These are phyloP conservation scores for Trichoderma asperelloides DNA, from an alignment of 495 filamentous ascomycete genomes.

Conservation along the genomic window DNA sequence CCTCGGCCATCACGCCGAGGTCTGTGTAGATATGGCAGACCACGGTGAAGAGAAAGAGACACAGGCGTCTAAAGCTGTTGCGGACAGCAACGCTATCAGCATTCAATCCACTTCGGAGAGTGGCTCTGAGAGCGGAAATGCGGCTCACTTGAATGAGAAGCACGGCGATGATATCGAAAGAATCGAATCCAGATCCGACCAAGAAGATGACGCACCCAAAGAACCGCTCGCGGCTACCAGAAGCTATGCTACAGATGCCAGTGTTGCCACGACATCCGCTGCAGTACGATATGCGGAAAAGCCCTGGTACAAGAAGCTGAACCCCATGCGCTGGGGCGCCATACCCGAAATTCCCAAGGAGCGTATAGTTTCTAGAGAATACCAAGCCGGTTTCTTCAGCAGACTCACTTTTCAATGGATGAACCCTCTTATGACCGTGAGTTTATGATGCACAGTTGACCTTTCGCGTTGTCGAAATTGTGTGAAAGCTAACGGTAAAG, in stretches of 20 bases:
- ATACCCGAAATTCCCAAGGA: constrained; percentile 53
- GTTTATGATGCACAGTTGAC: constrained; percentile 16
- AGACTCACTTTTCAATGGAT: constrained; percentile 60
- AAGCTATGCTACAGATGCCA: constrained; percentile 38
- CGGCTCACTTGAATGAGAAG: constrained; percentile 18
- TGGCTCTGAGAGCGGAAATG: constrained; percentile 12
- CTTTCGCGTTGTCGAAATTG: background rate
- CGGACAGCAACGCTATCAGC: constrained; percentile 11
- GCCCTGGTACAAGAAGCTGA: constrained; percentile 51
- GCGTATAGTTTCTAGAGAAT: constrained; percentile 45
- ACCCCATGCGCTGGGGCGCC: constrained; percentile 53
- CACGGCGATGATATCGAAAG: constrained; percentile 4
- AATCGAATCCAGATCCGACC: background rate
- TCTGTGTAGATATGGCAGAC: background rate
- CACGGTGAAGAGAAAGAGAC: constrained; percentile 17
- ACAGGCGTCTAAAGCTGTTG: constrained; percentile 16
- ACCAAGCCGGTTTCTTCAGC: constrained; percentile 51
- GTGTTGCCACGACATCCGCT: constrained; percentile 26
- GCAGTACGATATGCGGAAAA: constrained; percentile 29
- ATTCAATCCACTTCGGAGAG: background rate
- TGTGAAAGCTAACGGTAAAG: constrained; percentile 8
- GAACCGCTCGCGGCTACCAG: constrained; percentile 27
- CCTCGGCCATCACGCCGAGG: background rate
- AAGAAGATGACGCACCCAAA: background rate
- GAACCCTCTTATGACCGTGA: constrained; percentile 55